Base-by-base conservation (phyloP, 441 rosid genomes). In the Jatropha podagrica region DNA sequence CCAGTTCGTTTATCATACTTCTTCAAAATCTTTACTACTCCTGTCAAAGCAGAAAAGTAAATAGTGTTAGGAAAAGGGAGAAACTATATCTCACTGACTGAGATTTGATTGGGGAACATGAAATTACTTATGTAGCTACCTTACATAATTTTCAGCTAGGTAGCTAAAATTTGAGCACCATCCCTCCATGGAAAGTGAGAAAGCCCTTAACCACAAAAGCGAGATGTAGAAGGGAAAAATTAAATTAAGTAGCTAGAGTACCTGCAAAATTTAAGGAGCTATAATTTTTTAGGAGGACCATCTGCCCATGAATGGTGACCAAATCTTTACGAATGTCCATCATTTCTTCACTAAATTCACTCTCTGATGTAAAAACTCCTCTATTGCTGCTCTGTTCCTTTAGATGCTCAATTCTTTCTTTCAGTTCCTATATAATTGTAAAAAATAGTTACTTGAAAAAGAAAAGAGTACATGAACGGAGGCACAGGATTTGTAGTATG, bases 211-310 rank as follows among this genome's bases (percentile, higher is more conserved):
- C 46, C 61, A 55, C 52, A 38, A 52, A 66, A 76, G 44, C 40
- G 55, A 74, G 41, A 73, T 12, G 71, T 15, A 61, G 10, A 65
- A 68, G 37, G 49, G 44, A 56, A 63, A 55, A 73, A 44, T 3
- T 44, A 56, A 64, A 74, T 42, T 56, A 8, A 52, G 42, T 7
- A 71, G 75, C 8, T 62, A 65, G 37, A 17, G 4, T 81, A 91
- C 96, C 98, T 82, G 96, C 96, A 81, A 94, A 92, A 78, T 95
- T 95, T 10, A 95, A 86, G 80, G 99, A 91, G 83, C 99, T 93
- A 76, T 95, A 95, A 80, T 92, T 95, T 87, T 95, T 92, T 0
- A 95, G 88, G 73, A 95, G 98, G 77, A 93, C 98, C 99, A 95
- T 93, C 85, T 95, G 92, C 70, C 99, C 98, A 58, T 95, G 99